phyloP scores from a whole-genome alignment of 2,329 filamentous ascomycete genomes.

The Cladosporium sp. region DNA sequence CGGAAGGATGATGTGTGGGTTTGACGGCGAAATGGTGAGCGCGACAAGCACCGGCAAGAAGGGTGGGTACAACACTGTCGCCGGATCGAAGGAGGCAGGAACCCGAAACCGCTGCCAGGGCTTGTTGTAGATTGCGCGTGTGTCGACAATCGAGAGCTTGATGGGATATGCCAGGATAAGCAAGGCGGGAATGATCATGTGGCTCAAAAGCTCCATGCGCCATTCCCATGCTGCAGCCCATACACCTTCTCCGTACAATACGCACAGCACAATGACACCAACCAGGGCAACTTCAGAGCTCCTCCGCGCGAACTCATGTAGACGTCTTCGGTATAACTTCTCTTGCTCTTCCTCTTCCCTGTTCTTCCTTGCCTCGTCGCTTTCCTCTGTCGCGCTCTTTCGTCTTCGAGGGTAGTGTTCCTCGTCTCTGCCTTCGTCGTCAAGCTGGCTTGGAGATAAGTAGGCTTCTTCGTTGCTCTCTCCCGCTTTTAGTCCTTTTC shows the following conservation, averaged over 20 bases:
- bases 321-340: slow-evolving; percentile 76
- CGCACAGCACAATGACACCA: slow-evolving; percentile 47
- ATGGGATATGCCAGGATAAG: slow-evolving; percentile 31
- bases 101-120: slow-evolving; percentile 51
- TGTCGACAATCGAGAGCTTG: slow-evolving; percentile 32
- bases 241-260: slow-evolving; percentile 35
- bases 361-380: slow-evolving; percentile 20
- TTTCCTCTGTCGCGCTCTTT: slow-evolving; percentile 23
- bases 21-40: slow-evolving; percentile 63
- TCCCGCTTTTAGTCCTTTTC: slow-evolving; percentile 69
- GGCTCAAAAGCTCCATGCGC: slow-evolving; percentile 34
- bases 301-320: slow-evolving; percentile 77
- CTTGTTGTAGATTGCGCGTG: slow-evolving; percentile 25
- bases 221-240: slow-evolving; percentile 30
- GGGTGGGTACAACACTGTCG: slow-evolving; percentile 81
- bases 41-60: slow-evolving; percentile 71
- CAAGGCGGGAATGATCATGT: slow-evolving; percentile 28
- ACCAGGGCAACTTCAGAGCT: slow-evolving; percentile 52
- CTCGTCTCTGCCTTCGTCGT: slow-evolving; percentile 39
- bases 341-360: slow-evolving; percentile 42
- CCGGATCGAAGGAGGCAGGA: slow-evolving; percentile 80
- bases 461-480: slow-evolving; percentile 38
- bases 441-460: slow-evolving; percentile 44
- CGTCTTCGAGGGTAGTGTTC: slow-evolving; percentile 34
- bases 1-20: slow-evolving; percentile 60